These are phyloP conservation scores for Colletotrichum caudatum DNA, from an alignment of 2,329 filamentous ascomycete species.

Conservation along the genomic window DNA sequence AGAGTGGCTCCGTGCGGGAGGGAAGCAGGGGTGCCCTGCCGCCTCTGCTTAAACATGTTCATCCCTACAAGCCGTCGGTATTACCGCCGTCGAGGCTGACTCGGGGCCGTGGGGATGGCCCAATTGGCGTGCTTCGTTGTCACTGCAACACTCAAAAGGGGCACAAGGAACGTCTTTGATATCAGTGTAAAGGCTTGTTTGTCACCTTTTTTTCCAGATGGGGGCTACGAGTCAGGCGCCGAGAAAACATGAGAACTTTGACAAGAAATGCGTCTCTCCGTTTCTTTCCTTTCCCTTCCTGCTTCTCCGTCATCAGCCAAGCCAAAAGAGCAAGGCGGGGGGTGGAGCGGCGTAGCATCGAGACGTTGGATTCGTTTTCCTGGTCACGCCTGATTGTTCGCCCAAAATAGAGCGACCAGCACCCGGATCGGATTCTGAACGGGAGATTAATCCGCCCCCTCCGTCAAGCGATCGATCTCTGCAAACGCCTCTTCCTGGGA, in stretches of 20 bases:
- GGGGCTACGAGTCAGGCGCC: constrained; percentile 12
- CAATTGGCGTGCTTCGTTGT: constrained; percentile 28
- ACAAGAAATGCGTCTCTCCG: background rate
- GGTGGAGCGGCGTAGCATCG: background rate
- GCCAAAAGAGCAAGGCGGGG: background rate
- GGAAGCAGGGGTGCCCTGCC: background rate
- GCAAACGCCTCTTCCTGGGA: background rate
- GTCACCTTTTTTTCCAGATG: background rate
- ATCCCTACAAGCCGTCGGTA: constrained; percentile 11
- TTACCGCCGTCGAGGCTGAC: constrained; percentile 23
- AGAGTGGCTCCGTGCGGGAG: background rate
- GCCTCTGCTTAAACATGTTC: constrained; percentile 16
- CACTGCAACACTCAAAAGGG: constrained; percentile 13
- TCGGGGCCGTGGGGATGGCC: constrained; percentile 20
- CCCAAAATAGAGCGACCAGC: background rate
- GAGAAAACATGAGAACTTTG: background rate
- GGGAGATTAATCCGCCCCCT: background rate
- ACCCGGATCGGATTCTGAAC: background rate
- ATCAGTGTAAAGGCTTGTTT: background rate
- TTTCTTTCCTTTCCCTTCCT: background rate
- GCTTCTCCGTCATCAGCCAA: background rate
- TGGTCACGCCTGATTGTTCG: background rate
- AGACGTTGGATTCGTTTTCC: background rate
- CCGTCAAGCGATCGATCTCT: background rate
- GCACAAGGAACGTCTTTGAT: background rate